Base-by-base conservation (phyloP, 345 rosid species). In the Populus simonii region DNA sequence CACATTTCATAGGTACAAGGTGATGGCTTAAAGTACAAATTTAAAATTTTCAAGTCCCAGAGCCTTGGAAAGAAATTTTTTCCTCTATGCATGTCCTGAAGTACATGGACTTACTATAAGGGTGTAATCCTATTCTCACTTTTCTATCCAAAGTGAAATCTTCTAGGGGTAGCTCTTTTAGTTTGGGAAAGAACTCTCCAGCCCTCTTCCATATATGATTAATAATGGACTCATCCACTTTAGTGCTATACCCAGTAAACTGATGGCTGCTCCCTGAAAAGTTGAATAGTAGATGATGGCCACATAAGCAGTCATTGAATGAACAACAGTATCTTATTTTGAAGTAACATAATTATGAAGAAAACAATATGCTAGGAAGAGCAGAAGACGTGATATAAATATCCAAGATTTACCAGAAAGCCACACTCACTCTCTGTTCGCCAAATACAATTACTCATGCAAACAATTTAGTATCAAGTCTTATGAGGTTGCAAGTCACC, bases 211-310 rank as follows among this genome's bases (percentile, higher is more conserved):
- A n/a, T n/a, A n/a, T n/a, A n/a, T n/a, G n/a, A n/a, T n/a, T n/a
- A 55, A 95, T 74, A 41, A 93, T 79, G 6, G 82, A 81, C 76
- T 92, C 91, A 74, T 93, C 92, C 43, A 88, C 89, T 80, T 87
- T 90, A 7, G 95, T 89, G 81, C 75, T 70, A 77, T 92, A 95
- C 65, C 99, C 97, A 9, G 87, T 84, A 90, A 95, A 93, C 83
- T 95, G 90, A 65, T 97, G 94, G 86, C 99, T 95, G 81, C 98
- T 95, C 29, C 99, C 98, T 94, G 81, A 65, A 45, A 75, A 75
- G 69, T 74, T 25, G 20, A 59, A 80, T 18, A 65, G 17, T 22
- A 68, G 70, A 76, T 53, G 57, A 70, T 13, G 62, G 51, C 27
- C 6, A 80, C 12, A 47, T 8, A 25, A 78, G 72, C 51, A 77